Base-by-base conservation (phyloP, 2,329 filamentous ascomycete species). In the Penicillium carneum region DNA sequence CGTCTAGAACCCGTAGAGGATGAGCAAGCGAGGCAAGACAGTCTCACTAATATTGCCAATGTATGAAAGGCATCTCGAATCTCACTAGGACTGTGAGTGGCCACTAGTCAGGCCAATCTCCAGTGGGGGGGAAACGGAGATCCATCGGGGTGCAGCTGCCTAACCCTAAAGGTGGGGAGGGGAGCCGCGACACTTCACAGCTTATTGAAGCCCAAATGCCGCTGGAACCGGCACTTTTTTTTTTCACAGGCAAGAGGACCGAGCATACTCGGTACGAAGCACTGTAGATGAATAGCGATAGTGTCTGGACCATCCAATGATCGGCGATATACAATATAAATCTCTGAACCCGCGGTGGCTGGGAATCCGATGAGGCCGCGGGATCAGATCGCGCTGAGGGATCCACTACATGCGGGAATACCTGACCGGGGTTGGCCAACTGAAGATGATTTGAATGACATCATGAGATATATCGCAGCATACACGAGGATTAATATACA, bases 271-370 rank as follows among this genome's bases (percentile, higher is more conserved):
- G 23, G 23, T 26, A 26, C 23, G 23, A 26, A 4, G 5, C 5
- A 26, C 23, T 26, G 23, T 26, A 59, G 20, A 41, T 33, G 16
- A 38, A 68, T 65, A 60, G 65, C 51, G 66, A 69, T 69, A 63
- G 52, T 36, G 38, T 49, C 58, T 63, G 34, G 57, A 10, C 57
- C 59, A 45, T 53, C 62, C 62, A 67, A 68, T 51, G 33, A 41
- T 39, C 42, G 47, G 49, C 34, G 53, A 36, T 54, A 33, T 54
- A 46, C 20, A 66, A 68, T 69, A 62, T 50, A 55, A 56, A 59
- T 54, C 41, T 50, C 57, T 65, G 62, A 62, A 65, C 62, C 55
- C 16, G 53, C 29, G 67, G 68, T 70, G 68, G 68, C 68, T 70
- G 68, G 68, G 66, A 55, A 62, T 42, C 41, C 58, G 63, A 62